phyloP scores from a whole-genome alignment of 78 protist genomes.

The Speleostelium caveatum region DNA sequence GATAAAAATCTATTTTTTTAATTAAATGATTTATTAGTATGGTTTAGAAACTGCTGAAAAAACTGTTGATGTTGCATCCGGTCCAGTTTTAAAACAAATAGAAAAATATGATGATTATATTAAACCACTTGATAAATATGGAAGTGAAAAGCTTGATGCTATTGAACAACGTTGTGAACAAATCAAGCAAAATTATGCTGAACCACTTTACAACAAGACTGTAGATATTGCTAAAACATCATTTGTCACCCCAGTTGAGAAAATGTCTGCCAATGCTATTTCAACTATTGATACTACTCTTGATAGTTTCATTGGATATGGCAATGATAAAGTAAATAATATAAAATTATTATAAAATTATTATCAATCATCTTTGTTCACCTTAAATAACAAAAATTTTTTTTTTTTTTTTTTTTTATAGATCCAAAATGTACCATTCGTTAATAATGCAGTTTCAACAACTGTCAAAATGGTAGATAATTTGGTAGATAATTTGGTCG shows the following conservation, averaged over 20 bases:
- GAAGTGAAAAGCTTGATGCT: constrained; percentile 3
- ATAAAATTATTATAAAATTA: no score
- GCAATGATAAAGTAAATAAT: no score
- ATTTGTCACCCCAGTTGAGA: not conserved
- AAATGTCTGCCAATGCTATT: not conserved
- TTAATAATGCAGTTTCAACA: not conserved
- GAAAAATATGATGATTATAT: constrained; percentile 15
- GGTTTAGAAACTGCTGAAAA: constrained; percentile 14
- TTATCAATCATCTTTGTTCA: no score
- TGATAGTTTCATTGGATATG: no score
- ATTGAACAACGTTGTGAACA: not conserved
- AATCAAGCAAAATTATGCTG: not conserved
- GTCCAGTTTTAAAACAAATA: constrained; percentile 5
- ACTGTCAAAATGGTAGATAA: no score
- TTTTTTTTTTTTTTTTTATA: no score
- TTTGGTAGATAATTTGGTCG: constrained; percentile 16
- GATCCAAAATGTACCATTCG: no score
- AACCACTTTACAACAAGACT: not conserved
- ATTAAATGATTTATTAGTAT: constrained; percentile 5
- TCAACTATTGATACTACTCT: constrained; percentile 3
- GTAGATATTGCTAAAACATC: not conserved
- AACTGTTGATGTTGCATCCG: not conserved
- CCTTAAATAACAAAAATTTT: no score
- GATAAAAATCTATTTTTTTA: not conserved
- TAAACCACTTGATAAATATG: constrained; percentile 1